Percentiles rank a stretch among this genome's conserved stretches.
phyloP scores from a whole-genome alignment of 2,329 filamentous ascomycete species.

The Apiospora marii region DNA sequence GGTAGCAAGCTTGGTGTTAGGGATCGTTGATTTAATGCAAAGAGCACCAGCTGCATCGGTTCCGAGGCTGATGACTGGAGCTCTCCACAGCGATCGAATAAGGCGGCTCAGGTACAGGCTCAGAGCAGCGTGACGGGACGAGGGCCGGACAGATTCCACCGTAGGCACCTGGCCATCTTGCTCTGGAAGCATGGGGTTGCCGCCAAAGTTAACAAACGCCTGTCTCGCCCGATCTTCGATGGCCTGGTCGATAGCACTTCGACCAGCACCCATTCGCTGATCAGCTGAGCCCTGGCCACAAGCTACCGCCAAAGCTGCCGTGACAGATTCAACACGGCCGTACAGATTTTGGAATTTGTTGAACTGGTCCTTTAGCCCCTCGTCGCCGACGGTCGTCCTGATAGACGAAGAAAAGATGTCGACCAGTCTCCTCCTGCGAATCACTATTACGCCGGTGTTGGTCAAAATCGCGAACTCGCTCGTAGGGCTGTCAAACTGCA shows the following conservation, averaged over 20 bases:
- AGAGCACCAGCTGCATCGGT: constrained; percentile 64
- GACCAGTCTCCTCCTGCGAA: constrained; percentile 83
- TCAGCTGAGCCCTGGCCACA: constrained; percentile 88
- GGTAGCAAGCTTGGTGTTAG: constrained; percentile 71
- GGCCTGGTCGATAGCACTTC: constrained; percentile 80
- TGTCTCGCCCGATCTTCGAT: constrained; percentile 86
- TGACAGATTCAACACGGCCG: constrained; percentile 86
- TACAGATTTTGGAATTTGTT: constrained; percentile 86
- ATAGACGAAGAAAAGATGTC: constrained; percentile 90
- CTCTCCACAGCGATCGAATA: constrained; percentile 89
- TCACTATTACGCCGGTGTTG: constrained; percentile 86
- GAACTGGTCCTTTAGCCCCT: constrained; percentile 82
- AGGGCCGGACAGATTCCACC: constrained; percentile 85
- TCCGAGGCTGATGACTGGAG: constrained; percentile 70
- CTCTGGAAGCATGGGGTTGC: constrained; percentile 84
- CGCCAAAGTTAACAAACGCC: constrained; percentile 91
- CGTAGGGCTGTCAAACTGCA: constrained; percentile 84
- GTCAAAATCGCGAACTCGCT: constrained; percentile 92
- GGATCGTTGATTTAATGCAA: constrained; percentile 71
- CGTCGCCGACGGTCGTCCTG: constrained; percentile 74
- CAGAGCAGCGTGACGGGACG: constrained; percentile 87
- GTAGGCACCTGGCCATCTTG: constrained; percentile 74
- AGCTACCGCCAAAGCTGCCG: constrained; percentile 90
- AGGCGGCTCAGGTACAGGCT: constrained; percentile 87
- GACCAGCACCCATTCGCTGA: constrained; percentile 71